Base-by-base conservation (phyloP, 768 basidiomycete species). In the Phanerochaete carnosa region DNA sequence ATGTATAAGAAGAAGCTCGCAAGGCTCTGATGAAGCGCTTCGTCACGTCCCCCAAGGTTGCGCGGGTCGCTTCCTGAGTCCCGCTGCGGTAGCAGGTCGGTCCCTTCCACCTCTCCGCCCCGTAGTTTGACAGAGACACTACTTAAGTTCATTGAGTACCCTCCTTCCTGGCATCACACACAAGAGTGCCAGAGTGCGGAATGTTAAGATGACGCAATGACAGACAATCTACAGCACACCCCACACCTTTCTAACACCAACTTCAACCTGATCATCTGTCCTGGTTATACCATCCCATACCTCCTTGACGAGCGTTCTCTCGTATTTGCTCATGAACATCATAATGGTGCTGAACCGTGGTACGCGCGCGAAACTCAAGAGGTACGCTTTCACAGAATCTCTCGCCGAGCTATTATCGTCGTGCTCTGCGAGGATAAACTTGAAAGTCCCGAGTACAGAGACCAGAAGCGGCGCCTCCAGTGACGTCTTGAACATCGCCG, bases 401-500 rank as follows among this genome's bases (percentile, higher is more conserved):
- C 64, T 64, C 2, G 63, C 66, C 26, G 60, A 60, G 64, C 51
- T 50, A 50, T 70, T 49, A n/a, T 63, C 46, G 1, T 59, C 60
- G 3, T 45, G 62, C 46, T 59, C 64, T 43, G 39, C 19, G 58
- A 78, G 70, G 12, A 72, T 65, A 0, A 67, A 66, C 8, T 68
- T 70, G 63, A 92, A 83, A 2, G 79, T 80, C 29, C 77, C 73
- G 26, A 92, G 69, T 23, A 92, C 76, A 0, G 83, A 82, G 2
- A 77, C 76, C 19, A 94, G 79, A 28, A 89, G 66, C 1, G 77
- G 66, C 0, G 92, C 82, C 46, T 93, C 92, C 32, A 94, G 77
- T 0, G 89, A 89, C 0, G 78, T 83, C 65, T 87, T 80, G 73
- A 89, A 91, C 39, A 94, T 71, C 1, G 76, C 64, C 0, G 90